These are phyloP conservation scores for Penicillium polonicum DNA, from an alignment of 2,329 filamentous ascomycete species.

Conservation along the genomic window DNA sequence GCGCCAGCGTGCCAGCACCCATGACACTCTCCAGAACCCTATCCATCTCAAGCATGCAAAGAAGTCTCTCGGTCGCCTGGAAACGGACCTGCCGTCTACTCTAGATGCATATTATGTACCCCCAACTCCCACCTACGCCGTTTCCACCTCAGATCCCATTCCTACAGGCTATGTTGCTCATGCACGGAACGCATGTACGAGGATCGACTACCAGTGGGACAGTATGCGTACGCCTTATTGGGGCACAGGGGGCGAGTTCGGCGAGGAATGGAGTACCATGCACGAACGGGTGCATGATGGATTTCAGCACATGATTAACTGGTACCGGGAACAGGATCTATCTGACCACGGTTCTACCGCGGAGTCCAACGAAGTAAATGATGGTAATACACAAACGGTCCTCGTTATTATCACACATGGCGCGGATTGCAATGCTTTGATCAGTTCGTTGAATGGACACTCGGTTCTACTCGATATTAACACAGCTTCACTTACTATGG, in stretches of 20 bases:
- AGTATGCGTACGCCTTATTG: conserved; percentile 78
- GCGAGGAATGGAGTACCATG: conserved; percentile 96
- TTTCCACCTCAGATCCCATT: conserved; percentile 76
- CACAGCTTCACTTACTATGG: conserved; percentile 89
- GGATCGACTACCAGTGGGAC: conserved; percentile 95
- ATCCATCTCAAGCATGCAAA: conserved; percentile 17
- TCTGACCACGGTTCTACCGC: conserved; percentile 15
- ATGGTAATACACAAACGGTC: conserved; percentile 71
- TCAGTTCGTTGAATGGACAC: conserved; percentile 86
- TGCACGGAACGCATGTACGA: conserved; percentile 78
- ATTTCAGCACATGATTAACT: conserved; percentile 73
- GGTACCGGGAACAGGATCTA: conserved; percentile 63
- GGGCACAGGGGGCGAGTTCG: conserved; percentile 83
- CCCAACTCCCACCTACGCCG: conserved; percentile 77
- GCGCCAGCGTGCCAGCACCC: conserved; percentile 51
- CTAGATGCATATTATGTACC: conserved; percentile 61
- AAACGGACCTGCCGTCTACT: conserved; percentile 32
- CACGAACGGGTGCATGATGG: conserved; percentile 84
- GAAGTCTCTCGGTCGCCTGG: conserved; percentile 31
- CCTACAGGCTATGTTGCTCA: conserved; percentile 87
- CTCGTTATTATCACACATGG: conserved; percentile 90
- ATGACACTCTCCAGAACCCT: conserved; percentile 37
- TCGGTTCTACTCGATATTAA: conserved; percentile 87
- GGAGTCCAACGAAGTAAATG: conserved; percentile 30
- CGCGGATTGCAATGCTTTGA: conserved; percentile 91